These are phyloP conservation scores for Mortierella polycephala DNA, from an alignment of 371 early-diverging fungal genomes.

Conservation along the genomic window DNA sequence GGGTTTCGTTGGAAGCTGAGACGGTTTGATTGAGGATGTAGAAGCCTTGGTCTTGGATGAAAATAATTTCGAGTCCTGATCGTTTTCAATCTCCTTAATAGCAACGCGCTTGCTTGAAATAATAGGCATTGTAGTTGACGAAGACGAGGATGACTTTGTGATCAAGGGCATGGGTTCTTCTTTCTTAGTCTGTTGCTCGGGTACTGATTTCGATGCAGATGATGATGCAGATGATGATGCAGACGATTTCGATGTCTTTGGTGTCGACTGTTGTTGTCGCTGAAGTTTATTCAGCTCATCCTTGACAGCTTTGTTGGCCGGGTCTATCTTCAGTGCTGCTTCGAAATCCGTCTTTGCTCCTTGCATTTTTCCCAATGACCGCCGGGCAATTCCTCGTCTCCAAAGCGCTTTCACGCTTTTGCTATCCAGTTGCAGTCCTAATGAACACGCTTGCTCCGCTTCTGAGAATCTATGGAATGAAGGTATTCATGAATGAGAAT, in stretches of 20 bases:
- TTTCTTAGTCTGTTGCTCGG: no score
- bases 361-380: conserved; percentile 62
- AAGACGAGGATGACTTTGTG: neutral
- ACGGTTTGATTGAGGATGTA: neutral
- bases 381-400: conserved; percentile 80
- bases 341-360: conserved; percentile 77
- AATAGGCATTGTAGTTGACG: neutral
- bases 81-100: conserved; percentile 37
- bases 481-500: neutral
- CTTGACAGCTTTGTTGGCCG: conserved; percentile 70
- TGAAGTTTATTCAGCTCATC: conserved; percentile 67
- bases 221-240: neutral
- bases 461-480: conserved; percentile 62
- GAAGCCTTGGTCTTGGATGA: neutral
- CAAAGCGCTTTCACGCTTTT: conserved; percentile 86
- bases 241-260: neutral
- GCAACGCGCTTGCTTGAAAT: conserved; percentile 41
- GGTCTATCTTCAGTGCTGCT: conserved; percentile 72
- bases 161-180: no score
- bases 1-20: neutral
- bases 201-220: neutral
- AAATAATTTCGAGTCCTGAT: conserved; percentile 26
- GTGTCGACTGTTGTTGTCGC: neutral
- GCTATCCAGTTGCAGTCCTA: conserved; percentile 70
- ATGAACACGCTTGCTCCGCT: conserved; percentile 80